Base-by-base conservation (phyloP, 2,329 filamentous ascomycete species). In the Annulohypoxylon truncatum region DNA sequence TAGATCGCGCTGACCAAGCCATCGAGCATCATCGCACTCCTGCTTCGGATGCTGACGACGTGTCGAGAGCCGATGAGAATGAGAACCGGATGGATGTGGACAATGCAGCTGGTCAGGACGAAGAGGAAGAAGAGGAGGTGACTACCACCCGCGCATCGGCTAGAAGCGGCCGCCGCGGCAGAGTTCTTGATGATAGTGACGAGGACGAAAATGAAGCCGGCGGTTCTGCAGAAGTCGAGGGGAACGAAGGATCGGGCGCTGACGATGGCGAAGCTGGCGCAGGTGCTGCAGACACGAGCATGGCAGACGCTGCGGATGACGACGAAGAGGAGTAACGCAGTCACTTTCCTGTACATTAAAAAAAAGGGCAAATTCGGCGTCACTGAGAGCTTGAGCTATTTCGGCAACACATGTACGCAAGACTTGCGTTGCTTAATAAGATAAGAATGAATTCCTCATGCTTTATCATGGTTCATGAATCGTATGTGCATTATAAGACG, bases 41-140 rank as follows among this genome's bases (percentile, higher is more conserved):
- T 40, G 66, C 59, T 47, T 73, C 72, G 15, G 77, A 76, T 38
- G 71, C 69, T 4, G 77, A 74, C 24, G 78, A 79, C 42, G 77
- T 71, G 15, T 73, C 73, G 6, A 72, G 64, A 50, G 71, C 67
- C 7, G 75, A 61, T 10, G 71, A 72, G 2, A 64, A 70, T 9
- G 80, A 79, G 4, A 83, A 85, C 64, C 79, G 77, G 67, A 87
- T 87, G 84, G 84, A 87, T 7, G 79, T 87, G 1, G 85, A 88
- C 66, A 78, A 80, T 18, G 73, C 77, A 9, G 76, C 72, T 5
- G 71, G 75, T n/a, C 73, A 79, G 28, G 81, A 83, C 12, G 84
- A 86, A 5, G 83, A 85, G 0, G 83, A 87, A 1, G 85, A 85
- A 2, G 84, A 84, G 33, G 79, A 78, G 18, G 79, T 80, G 22